Evolutionary conservation across 352 stramenopile species (phyloP).

Genomic region (Phytophthora multivora): DNA sequence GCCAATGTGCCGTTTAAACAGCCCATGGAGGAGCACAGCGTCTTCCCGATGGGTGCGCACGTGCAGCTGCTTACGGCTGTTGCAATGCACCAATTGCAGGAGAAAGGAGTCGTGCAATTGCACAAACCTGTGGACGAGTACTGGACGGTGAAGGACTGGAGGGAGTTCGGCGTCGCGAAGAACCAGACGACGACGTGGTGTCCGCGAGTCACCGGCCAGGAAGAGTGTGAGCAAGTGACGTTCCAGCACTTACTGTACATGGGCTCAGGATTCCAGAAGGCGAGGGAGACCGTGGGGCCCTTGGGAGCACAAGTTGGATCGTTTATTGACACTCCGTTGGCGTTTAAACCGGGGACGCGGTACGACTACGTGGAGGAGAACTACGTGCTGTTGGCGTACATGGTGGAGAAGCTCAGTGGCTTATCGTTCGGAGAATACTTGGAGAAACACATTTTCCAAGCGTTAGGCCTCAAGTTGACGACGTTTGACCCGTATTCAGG

Average conservation of each 20-base stretch:
- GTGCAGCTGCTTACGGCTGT: slow-evolving; percentile 62
- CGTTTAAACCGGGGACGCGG: slow-evolving; percentile 54
- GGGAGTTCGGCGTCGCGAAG: slow-evolving; percentile 41
- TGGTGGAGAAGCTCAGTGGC: slow-evolving; percentile 67
- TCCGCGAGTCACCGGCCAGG: slow-evolving; percentile 23
- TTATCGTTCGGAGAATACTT: slow-evolving; percentile 47
- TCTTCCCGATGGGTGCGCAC: slow-evolving; percentile 67
- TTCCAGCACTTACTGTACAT: slow-evolving; percentile 73
- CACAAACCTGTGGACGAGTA: slow-evolving; percentile 38
- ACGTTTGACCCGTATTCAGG: slow-evolving; percentile 57
- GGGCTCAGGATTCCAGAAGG: slow-evolving; percentile 51
- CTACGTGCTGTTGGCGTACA: slow-evolving; percentile 61
- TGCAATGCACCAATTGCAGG: slow-evolving; percentile 67
- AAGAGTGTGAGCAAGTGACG: slow-evolving; percentile 53
- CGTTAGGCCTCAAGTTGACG: slow-evolving; percentile 43
- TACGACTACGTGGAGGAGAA: slow-evolving; percentile 61
- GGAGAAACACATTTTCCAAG: slow-evolving; percentile 40
- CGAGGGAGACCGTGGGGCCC: slow-evolving; percentile 19
- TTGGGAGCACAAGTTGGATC: slow-evolving; percentile 41
- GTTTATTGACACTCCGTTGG: slow-evolving; percentile 60
- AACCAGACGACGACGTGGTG: slow-evolving; percentile 65
- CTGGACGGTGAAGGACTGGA: slow-evolving; percentile 48
- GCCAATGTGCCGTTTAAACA: slow-evolving; percentile 57
- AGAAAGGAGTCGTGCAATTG: slow-evolving; percentile 45
- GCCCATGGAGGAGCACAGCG: slow-evolving; percentile 47